Percentiles rank a stretch among this genome's conserved stretches.
These are phyloP conservation scores for Lentinus brumalis DNA, from an alignment of 768 basidiomycete genomes.

Conservation along the genomic window DNA sequence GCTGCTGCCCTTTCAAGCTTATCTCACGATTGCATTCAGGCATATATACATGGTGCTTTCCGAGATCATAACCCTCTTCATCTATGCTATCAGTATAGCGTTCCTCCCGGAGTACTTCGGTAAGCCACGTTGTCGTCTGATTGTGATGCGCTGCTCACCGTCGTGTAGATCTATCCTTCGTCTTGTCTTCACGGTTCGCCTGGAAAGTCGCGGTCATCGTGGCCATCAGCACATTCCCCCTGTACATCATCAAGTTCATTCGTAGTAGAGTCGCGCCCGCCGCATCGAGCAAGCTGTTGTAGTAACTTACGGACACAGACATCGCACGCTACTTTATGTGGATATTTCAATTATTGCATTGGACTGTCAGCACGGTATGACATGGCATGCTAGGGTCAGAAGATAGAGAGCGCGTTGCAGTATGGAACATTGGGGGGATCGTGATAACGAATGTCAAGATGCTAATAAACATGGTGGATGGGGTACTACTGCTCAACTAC, in stretches of 20 bases:
- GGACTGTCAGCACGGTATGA: slow-evolving; percentile 29
- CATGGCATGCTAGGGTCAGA: slow-evolving; percentile 25
- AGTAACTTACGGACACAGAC: slow-evolving; percentile 26
- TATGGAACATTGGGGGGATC: slow-evolving; percentile 20
- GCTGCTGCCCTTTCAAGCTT: background rate
- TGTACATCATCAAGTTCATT: slow-evolving; percentile 89
- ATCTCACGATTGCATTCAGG: slow-evolving; percentile 44
- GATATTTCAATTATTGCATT: slow-evolving; percentile 27
- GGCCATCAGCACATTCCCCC: slow-evolving; percentile 87
- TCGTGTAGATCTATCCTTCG: slow-evolving; percentile 82
- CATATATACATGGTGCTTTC: slow-evolving; percentile 94
- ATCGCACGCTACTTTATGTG: slow-evolving; percentile 5
- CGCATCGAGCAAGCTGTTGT: slow-evolving; percentile 87
- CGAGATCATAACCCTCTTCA: slow-evolving; percentile 82
- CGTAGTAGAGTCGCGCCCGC: slow-evolving; percentile 88
- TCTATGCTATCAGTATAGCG: slow-evolving; percentile 89
- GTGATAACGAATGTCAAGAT: slow-evolving; percentile 20
- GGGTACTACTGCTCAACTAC: slow-evolving; percentile 24
- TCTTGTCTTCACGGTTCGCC: slow-evolving; percentile 81
- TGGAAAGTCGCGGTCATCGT: slow-evolving; percentile 98
- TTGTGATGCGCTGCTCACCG: background rate
- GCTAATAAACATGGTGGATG: slow-evolving; percentile 6
- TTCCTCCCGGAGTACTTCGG: slow-evolving; percentile 98
- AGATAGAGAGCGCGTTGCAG: slow-evolving; percentile 28
- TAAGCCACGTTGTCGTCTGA: slow-evolving; percentile 40